Evolutionary conservation across 2,329 filamentous ascomycete species (phyloP).

Genomic region (Colletotrichum caudatum): DNA sequence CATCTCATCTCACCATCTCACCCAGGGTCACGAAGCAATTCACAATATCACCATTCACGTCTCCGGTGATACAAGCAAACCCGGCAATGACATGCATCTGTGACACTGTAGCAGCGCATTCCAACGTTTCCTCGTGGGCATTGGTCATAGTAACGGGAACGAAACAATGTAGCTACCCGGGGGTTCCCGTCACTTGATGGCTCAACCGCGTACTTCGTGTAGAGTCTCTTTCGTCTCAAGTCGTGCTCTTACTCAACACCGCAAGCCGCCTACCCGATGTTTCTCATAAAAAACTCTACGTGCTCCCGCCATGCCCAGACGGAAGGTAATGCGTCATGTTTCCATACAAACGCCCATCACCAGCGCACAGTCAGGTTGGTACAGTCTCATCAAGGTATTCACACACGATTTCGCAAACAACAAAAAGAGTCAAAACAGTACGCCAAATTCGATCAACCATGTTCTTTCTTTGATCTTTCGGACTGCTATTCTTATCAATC

Average conservation of each 20-base stretch:
- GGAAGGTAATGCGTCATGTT: not conserved
- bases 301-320: not conserved
- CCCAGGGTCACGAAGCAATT: not conserved
- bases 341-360: not conserved
- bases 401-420: not conserved
- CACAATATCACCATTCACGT: not conserved
- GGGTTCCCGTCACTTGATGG: not conserved
- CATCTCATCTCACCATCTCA: not conserved
- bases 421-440: conserved; percentile 2
- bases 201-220: not conserved
- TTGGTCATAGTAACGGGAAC: not conserved
- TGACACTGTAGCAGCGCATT: not conserved
- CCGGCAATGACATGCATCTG: not conserved
- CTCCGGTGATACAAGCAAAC: not conserved
- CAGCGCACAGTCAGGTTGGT: not conserved
- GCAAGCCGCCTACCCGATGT: not conserved
- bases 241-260: not conserved
- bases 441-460: not conserved
- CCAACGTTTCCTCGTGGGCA: not conserved
- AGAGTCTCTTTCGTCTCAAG: conserved; percentile 10
- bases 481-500: not conserved
- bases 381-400: not conserved
- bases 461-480: not conserved
- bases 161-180: not conserved
- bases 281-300: not conserved